These are phyloP conservation scores for Harringtonia lauricola DNA, from an alignment of 2,329 filamentous ascomycete genomes.

Conservation along the genomic window DNA sequence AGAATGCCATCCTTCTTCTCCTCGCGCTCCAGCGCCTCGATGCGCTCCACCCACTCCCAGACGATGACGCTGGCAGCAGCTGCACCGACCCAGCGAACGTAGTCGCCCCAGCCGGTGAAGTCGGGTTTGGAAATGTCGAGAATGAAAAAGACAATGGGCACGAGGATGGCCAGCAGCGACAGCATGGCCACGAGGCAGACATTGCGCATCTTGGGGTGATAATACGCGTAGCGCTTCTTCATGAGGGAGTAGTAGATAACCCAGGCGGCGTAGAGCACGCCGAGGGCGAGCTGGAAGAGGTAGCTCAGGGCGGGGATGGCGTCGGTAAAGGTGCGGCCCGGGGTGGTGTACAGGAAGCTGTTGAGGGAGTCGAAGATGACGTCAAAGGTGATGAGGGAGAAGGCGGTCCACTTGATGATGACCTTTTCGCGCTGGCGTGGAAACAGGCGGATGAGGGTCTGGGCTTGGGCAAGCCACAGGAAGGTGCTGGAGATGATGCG, in stretches of 20 bases:
- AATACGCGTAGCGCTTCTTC: slow-evolving; percentile 84
- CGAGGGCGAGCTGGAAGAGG: slow-evolving; percentile 77
- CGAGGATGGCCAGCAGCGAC: slow-evolving; percentile 70
- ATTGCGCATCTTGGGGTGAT: slow-evolving; percentile 82
- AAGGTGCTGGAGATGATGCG: slow-evolving; percentile 93
- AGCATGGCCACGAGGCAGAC: slow-evolving; percentile 71
- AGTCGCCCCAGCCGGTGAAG: slow-evolving; percentile 87
- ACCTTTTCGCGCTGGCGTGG: slow-evolving; percentile 95
- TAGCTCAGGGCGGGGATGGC: slow-evolving; percentile 87
- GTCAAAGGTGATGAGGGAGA: slow-evolving; percentile 83
- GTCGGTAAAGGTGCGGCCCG: slow-evolving; percentile 62
- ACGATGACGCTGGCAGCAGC: slow-evolving; percentile 93
- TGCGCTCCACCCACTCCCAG: slow-evolving; percentile 96
- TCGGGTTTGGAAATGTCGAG: slow-evolving; percentile 78
- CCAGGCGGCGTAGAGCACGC: slow-evolving; percentile 83
- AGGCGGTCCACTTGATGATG: slow-evolving; percentile 97
- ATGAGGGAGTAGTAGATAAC: slow-evolving; percentile 89
- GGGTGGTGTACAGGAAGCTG: slow-evolving; percentile 55
- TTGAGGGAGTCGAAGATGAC: slow-evolving; percentile 86
- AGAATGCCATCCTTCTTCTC: slow-evolving; percentile 91
- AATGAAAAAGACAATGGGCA: slow-evolving; percentile 88
- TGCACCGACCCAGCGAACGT: slow-evolving; percentile 91
- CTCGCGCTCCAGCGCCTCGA: slow-evolving; percentile 83
- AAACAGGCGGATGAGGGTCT: slow-evolving; percentile 90
- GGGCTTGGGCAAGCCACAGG: slow-evolving; percentile 92